Conservation (phyloP, 495 filamentous ascomycete genomes). For the Aspergillus bertholletiae region DNA sequence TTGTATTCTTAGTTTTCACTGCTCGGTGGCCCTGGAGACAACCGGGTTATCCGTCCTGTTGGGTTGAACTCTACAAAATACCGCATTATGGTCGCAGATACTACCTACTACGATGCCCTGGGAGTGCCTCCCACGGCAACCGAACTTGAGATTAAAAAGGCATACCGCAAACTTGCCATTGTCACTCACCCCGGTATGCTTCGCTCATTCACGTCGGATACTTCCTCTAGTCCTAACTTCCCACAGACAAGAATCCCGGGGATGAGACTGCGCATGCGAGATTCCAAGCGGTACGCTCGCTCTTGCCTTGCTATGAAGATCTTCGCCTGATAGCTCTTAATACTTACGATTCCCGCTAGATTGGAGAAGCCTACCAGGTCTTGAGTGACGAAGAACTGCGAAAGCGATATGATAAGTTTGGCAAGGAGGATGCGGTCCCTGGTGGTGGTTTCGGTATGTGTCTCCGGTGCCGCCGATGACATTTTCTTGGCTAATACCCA, state of each 20-base stretch:
- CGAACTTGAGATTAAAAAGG: slow-evolving; percentile 98
- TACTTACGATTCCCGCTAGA: slow-evolving; percentile 36
- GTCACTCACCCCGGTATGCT: slow-evolving; percentile 62
- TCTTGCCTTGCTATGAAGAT: not conserved
- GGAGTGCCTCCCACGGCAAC: slow-evolving; percentile 84
- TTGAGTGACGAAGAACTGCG: slow-evolving; percentile 82
- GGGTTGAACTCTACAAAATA: not conserved
- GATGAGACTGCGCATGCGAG: slow-evolving; percentile 90
- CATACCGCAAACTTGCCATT: slow-evolving; percentile 96
- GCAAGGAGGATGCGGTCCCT: slow-evolving; percentile 88
- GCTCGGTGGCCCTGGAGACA: not conserved
- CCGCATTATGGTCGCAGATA: slow-evolving; percentile 74
- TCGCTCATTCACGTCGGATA: not conserved
- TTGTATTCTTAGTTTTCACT: not conserved
- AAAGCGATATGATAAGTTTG: slow-evolving; percentile 91
- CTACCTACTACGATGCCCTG: slow-evolving; percentile 84
- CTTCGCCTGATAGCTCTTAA: not conserved
- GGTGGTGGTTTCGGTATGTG: slow-evolving; percentile 77
- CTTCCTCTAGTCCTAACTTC: not conserved
- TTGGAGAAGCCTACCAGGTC: slow-evolving; percentile 98
- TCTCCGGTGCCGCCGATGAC: not conserved
- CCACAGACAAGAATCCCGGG: slow-evolving; percentile 91
- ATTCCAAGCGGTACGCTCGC: slow-evolving; percentile 72
- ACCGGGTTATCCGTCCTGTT: not conserved
- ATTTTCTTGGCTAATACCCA: slow-evolving; percentile 17